phyloP scores from a whole-genome alignment of 257 asterid genomes.

The Osmanthus fragrans region DNA sequence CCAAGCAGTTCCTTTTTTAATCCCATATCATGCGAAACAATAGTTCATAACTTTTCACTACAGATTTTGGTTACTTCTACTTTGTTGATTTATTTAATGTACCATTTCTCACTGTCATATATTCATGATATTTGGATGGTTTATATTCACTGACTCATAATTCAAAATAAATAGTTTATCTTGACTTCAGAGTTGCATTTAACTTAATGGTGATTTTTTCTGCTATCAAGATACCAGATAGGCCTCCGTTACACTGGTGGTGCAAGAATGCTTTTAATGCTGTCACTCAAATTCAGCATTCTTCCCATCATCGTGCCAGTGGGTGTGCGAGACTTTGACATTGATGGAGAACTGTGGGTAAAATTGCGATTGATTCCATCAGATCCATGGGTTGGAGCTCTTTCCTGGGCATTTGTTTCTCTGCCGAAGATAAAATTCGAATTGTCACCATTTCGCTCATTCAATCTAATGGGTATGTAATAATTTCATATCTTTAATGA shows the following conservation, averaged over 20 bases:
- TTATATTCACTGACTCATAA: background rate
- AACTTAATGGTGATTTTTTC: constrained; percentile 14
- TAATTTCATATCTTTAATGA: constrained; percentile 1
- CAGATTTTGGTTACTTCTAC: background rate
- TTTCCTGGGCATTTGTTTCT: constrained; percentile 97
- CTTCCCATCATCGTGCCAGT: constrained; percentile 88
- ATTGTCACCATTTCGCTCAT: constrained; percentile 90
- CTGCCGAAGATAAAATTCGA: constrained; percentile 97
- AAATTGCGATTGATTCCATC: constrained; percentile 82
- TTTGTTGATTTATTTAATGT: constrained; percentile 1
- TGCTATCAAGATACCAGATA: constrained; percentile 71
- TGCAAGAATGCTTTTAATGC: constrained; percentile 89
- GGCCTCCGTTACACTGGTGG: constrained; percentile 40
- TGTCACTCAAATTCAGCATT: constrained; percentile 76
- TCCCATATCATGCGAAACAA: background rate
- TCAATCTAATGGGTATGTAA: constrained; percentile 91
- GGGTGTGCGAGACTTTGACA: constrained; percentile 86
- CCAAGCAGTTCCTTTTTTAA: background rate
- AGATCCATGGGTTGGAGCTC: constrained; percentile 98
- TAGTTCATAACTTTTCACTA: background rate
- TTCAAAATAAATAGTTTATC: background rate
- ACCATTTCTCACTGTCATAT: background rate
- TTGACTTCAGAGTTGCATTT: constrained; percentile 12
- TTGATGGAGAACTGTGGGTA: constrained; percentile 98
- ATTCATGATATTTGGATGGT: constrained; percentile 9